Conservation (phyloP, 2,329 filamentous ascomycete species). For the Chaetomiaceae sp. region DNA sequence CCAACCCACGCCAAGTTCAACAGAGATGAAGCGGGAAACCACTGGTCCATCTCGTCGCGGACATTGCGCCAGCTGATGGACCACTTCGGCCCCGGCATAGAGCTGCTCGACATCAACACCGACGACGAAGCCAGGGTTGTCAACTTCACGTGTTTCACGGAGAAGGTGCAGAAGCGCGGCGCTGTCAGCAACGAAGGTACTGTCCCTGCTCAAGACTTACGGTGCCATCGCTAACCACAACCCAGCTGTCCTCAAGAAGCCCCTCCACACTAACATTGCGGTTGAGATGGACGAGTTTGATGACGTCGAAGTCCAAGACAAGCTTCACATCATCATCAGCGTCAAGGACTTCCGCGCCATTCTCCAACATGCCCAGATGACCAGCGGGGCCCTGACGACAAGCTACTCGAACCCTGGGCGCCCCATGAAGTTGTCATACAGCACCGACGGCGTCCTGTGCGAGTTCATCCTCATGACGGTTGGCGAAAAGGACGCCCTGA, state of each 20-base stretch:
- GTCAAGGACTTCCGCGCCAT: conserved; percentile 82
- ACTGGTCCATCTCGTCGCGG: conserved; percentile 68
- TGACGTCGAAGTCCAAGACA: conserved; percentile 67
- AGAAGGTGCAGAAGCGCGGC: conserved; percentile 64
- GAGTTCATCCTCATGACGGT: conserved; percentile 82
- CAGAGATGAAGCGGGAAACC: conserved; percentile 58
- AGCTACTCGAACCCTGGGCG: conserved; percentile 66
- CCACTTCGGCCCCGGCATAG: conserved; percentile 74
- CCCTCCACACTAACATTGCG: conserved; percentile 73
- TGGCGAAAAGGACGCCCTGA: conserved; percentile 55
- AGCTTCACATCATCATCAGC: conserved; percentile 73
- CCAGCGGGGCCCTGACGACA: conserved; percentile 62
- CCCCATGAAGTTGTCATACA: conserved; percentile 70
- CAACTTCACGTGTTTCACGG: conserved; percentile 77
- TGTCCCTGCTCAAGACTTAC: background rate
- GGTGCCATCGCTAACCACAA: conserved; percentile 15
- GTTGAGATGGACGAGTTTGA: conserved; percentile 74
- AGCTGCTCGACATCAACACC: conserved; percentile 74
- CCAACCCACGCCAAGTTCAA: conserved; percentile 75
- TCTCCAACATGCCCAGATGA: conserved; percentile 67
- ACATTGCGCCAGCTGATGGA: conserved; percentile 72
- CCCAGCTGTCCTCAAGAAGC: conserved; percentile 70
- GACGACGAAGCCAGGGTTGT: conserved; percentile 63
- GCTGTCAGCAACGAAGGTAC: conserved; percentile 44
- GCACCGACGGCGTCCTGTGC: conserved; percentile 62